A percentile compares a stretch with the other conserved stretches of the same genome.
These are phyloP conservation scores for Lepidopterella palustris DNA, from an alignment of 495 filamentous ascomycete genomes.

Conservation along the genomic window DNA sequence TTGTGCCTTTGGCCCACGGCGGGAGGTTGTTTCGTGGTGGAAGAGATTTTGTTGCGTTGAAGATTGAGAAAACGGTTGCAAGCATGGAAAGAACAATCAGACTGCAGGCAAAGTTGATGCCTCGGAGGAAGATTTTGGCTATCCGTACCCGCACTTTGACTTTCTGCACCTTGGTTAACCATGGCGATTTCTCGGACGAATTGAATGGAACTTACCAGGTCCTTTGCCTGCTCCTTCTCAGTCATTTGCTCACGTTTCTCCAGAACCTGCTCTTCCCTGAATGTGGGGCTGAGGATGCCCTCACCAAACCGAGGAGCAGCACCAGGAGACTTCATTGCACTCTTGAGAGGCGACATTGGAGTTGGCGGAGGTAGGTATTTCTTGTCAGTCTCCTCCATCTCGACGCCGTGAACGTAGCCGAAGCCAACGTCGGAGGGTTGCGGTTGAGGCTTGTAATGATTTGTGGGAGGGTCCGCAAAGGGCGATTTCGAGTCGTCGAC, in stretches of 20 bases:
- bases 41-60: conserved; percentile 70
- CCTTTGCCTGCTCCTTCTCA: conserved; percentile 72
- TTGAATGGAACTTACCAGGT: conserved; percentile 60
- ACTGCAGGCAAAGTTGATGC: conserved; percentile 93
- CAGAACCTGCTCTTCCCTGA: conserved; percentile 73
- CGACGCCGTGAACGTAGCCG: conserved; percentile 64
- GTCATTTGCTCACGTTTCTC: conserved; percentile 73
- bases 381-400: conserved; percentile 39
- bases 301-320: conserved; percentile 56
- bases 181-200: not conserved
- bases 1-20: conserved; percentile 72
- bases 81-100: conserved; percentile 89
- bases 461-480: conserved; percentile 60
- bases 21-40: conserved; percentile 71
- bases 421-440: conserved; percentile 84
- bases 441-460: conserved; percentile 53
- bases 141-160: conserved; percentile 87
- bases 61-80: conserved; percentile 76
- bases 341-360: conserved; percentile 59
- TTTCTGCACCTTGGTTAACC: conserved; percentile 54
- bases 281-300: conserved; percentile 78
- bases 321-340: conserved; percentile 77
- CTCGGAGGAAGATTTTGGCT: conserved; percentile 87
- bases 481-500: conserved; percentile 59
- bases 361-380: conserved; percentile 49